Conservation (phyloP, 2,329 filamentous ascomycete genomes). For the Ustilaginoidea virens region DNA sequence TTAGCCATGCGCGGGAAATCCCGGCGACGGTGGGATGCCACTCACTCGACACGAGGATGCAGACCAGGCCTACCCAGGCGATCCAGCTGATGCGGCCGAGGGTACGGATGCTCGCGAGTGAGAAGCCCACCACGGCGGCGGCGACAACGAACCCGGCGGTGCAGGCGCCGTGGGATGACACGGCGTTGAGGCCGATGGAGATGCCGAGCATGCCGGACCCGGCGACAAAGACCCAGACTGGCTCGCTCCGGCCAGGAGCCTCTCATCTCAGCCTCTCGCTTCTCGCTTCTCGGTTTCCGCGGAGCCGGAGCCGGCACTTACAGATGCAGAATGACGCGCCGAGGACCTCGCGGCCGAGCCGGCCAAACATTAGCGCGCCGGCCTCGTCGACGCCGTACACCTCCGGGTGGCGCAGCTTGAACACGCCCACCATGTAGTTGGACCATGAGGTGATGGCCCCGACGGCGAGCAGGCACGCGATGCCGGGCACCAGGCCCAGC, state of each 20-base stretch:
- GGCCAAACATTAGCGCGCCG: constrained; percentile 31
- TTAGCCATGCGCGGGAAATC: neutral
- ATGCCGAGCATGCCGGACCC: constrained; percentile 24
- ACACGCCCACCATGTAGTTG: constrained; percentile 29
- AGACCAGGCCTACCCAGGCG: constrained; percentile 11
- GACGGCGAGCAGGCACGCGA: constrained; percentile 25
- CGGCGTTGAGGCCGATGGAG: constrained; percentile 20
- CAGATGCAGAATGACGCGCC: constrained; percentile 19
- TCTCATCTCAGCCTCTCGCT: neutral
- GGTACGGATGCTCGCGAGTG: constrained; percentile 13
- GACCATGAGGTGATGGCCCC: constrained; percentile 31
- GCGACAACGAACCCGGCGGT: constrained; percentile 15
- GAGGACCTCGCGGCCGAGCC: constrained; percentile 26
- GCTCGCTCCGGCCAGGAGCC: neutral
- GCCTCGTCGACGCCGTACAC: constrained; percentile 40
- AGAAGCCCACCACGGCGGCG: constrained; percentile 12
- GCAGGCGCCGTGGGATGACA: constrained; percentile 15
- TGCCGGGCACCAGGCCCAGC: constrained; percentile 29
- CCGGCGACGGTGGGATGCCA: neutral
- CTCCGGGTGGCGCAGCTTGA: constrained; percentile 33
- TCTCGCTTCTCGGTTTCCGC: neutral
- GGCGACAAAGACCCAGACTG: constrained; percentile 11
- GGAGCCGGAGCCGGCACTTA: constrained; percentile 4
- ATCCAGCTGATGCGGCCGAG: constrained; percentile 13
- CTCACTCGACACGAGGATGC: constrained; percentile 10